A percentile compares a stretch with the other conserved stretches of the same genome.
These are phyloP conservation scores for Dalechampia spathulata DNA, from an alignment of 441 rosid genomes.

Conservation along the genomic window DNA sequence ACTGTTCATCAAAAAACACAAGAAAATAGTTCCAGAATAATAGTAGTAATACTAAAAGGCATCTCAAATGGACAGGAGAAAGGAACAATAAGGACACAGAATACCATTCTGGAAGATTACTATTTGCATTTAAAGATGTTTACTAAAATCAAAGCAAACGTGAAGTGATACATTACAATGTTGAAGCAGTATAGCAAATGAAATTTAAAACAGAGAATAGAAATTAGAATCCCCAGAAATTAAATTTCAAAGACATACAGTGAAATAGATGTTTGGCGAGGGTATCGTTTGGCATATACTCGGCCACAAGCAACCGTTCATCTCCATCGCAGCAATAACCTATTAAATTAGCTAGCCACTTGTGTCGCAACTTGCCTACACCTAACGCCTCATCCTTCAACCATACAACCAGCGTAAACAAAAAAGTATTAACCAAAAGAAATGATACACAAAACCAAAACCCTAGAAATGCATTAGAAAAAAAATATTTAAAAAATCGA, in stretches of 20 bases:
- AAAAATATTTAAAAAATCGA: too few species aligned
- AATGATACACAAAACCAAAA: conserved; percentile 9
- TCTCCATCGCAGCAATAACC: conserved; percentile 93
- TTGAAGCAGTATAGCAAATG: too few species aligned
- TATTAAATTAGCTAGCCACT: conserved; percentile 69
- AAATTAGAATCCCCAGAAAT: too few species aligned
- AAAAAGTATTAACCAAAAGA: background rate
- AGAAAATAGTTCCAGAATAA: too few species aligned
- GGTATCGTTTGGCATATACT: conserved; percentile 81
- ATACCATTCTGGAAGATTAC: too few species aligned
- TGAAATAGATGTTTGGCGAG: conserved; percentile 83
- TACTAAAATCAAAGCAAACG: background rate
- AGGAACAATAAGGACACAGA: too few species aligned
- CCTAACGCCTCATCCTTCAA: conserved; percentile 70
- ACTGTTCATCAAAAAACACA: background rate
- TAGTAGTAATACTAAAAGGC: too few species aligned
- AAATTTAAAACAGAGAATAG: too few species aligned
- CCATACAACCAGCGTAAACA: too few species aligned
- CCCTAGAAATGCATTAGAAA: conserved; percentile 13
- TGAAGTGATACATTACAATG: background rate
- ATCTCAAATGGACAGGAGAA: too few species aligned
- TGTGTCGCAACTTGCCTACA: conserved; percentile 70
- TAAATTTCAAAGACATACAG: conserved; percentile 53
- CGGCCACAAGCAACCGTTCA: conserved; percentile 87
- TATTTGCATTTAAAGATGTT: too few species aligned